These are phyloP conservation scores for Seiridium unicorne DNA, from an alignment of 2,329 filamentous ascomycete genomes.

Conservation along the genomic window DNA sequence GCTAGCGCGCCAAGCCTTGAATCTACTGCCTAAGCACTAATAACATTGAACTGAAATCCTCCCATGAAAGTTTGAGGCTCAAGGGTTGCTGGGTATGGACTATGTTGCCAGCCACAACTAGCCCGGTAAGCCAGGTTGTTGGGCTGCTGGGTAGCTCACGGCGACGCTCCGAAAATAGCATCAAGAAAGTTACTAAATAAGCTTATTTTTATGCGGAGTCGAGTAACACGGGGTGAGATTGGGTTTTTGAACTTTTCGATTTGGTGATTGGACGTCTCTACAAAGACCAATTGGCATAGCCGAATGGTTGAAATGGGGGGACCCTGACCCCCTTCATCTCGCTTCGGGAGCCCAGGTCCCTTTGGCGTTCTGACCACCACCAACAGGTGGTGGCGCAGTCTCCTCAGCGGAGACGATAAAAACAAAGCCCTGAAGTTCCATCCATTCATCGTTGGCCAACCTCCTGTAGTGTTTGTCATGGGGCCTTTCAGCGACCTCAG, in stretches of 20 bases:
- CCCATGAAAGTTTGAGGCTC: too few species aligned
- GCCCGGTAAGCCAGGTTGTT: neutral
- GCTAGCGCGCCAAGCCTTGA: too few species aligned
- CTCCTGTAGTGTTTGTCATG: neutral
- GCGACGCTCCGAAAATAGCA: neutral
- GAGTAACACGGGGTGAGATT: neutral
- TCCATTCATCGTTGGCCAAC: neutral
- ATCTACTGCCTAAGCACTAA: too few species aligned
- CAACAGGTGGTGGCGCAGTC: too few species aligned
- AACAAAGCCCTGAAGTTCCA: neutral
- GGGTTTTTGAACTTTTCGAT: neutral
- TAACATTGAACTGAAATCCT: too few species aligned
- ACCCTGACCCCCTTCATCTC: too few species aligned
- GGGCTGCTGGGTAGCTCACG: neutral
- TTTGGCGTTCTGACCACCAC: too few species aligned
- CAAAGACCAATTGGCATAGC: too few species aligned
- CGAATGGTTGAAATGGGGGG: too few species aligned
- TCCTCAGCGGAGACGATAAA: neutral
- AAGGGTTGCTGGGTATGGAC: neutral
- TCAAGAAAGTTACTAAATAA: neutral
- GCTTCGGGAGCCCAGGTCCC: too few species aligned
- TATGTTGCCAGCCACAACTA: neutral
- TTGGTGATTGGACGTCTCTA: neutral
- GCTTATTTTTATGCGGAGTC: neutral
- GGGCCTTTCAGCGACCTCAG: neutral